phyloP scores from a whole-genome alignment of 805 yeast genomes.

The Candida qinlingensis region DNA sequence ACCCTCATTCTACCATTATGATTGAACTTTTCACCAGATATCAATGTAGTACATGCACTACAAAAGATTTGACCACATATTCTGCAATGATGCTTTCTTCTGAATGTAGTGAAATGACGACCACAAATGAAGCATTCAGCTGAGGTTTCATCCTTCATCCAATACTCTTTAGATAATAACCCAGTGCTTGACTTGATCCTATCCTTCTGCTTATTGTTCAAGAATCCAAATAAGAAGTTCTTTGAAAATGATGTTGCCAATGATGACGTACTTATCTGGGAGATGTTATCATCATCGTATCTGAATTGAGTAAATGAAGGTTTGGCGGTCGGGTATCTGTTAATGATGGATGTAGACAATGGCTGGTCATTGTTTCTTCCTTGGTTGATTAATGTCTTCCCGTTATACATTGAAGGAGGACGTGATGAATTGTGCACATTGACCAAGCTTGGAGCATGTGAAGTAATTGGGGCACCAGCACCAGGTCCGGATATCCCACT shows the following conservation, averaged over 20 bases:
- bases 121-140: conserved; percentile 84
- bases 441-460: conserved; percentile 16
- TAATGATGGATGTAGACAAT: neutral
- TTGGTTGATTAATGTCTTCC: conserved; percentile 1
- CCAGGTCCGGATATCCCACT: neutral
- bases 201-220: conserved; percentile 28
- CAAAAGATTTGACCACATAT: conserved; percentile 96
- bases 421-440: conserved; percentile 17
- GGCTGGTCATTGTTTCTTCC: neutral
- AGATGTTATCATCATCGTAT: conserved; percentile 29
- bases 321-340: conserved; percentile 1
- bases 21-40: conserved; percentile 61
- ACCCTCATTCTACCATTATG: conserved; percentile 68
- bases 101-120: conserved; percentile 71
- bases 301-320: conserved; percentile 10
- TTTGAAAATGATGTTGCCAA: conserved; percentile 37
- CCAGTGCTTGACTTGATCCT: conserved; percentile 17
- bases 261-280: conserved; percentile 35
- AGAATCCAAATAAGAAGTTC: conserved; percentile 37
- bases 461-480: conserved; percentile 10
- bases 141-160: conserved; percentile 96
- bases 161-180: conserved; percentile 58
- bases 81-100: conserved; percentile 92
- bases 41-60: conserved; percentile 67
- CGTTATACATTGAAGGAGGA: conserved; percentile 18